Evolutionary conservation across 257 asterid genomes (phyloP).

Genomic region (Coffea eugenioides): DNA sequence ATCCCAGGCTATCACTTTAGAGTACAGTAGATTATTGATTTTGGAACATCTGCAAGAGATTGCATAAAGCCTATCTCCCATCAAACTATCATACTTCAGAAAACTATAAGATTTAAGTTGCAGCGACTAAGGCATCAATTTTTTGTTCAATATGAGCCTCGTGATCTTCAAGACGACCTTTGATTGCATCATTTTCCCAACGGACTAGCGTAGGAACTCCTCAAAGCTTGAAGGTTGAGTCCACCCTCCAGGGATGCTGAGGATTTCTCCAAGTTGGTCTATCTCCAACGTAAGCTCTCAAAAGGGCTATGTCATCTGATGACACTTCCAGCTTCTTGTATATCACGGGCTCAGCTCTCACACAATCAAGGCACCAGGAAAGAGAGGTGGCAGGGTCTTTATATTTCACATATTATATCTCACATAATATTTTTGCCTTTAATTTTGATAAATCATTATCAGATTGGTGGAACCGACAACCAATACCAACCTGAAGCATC

Average conservation of each 20-base stretch:
- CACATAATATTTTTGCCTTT: too few relatives aligned
- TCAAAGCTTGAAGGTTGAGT: slow-evolving; percentile 55
- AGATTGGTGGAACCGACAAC: too few relatives aligned
- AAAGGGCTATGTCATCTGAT: slow-evolving; percentile 54
- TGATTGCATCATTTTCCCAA: slow-evolving; percentile 67
- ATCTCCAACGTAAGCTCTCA: slow-evolving; percentile 94
- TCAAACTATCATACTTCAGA: background rate
- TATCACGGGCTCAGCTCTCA: slow-evolving; percentile 94
- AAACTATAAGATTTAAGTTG: slow-evolving; percentile 22
- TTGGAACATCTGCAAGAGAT: background rate
- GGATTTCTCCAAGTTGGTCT: slow-evolving; percentile 86
- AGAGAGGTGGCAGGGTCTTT: slow-evolving; percentile 75
- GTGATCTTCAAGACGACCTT: slow-evolving; percentile 77
- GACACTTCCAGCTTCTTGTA: slow-evolving; percentile 76
- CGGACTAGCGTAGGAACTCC: slow-evolving; percentile 85
- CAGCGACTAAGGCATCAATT: slow-evolving; percentile 51
- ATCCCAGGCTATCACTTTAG: background rate
- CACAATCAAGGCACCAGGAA: slow-evolving; percentile 99
- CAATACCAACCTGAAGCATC: too few relatives aligned
- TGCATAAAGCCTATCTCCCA: background rate
- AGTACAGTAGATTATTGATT: background rate
- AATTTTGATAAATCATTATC: too few relatives aligned
- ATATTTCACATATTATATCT: too few relatives aligned
- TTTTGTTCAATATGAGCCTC: slow-evolving; percentile 74
- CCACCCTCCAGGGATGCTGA: slow-evolving; percentile 75